phyloP scores from a whole-genome alignment of 768 basidiomycete species.

The Sarcomyxa edulis region DNA sequence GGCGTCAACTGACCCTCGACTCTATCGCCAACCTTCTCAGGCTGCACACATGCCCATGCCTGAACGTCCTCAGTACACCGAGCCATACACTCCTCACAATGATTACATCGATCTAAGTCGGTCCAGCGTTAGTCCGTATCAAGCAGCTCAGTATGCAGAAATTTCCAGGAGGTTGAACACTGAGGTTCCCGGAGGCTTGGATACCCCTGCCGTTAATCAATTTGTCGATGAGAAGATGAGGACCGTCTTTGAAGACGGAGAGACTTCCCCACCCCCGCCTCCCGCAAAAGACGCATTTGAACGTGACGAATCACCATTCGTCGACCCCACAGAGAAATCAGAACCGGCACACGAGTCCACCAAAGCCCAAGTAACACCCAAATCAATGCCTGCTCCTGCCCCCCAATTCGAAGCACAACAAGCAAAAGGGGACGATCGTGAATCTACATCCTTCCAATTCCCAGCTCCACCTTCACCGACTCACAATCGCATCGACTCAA shows the following conservation, averaged over 20 bases:
- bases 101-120: conserved; percentile 64
- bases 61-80: conserved; percentile 7
- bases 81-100: conserved; percentile 17
- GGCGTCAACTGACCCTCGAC: too few species aligned
- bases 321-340: too few species aligned
- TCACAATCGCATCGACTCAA: conserved; percentile 24
- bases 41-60: conserved; percentile 14
- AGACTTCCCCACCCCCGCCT: conserved; percentile 6
- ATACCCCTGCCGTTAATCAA: conserved; percentile 22
- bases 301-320: too few species aligned
- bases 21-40: conserved; percentile 17
- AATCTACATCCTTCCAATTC: too few species aligned
- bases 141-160: conserved; percentile 70
- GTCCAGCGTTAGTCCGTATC: conserved; percentile 69
- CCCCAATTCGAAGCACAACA: too few species aligned
- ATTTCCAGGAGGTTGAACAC: conserved; percentile 54
- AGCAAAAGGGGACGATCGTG: too few species aligned
- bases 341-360: background rate
- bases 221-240: too few species aligned
- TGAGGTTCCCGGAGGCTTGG: conserved; percentile 28
- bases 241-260: conserved; percentile 1
- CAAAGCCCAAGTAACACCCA: conserved; percentile 13
- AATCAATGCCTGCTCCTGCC: too few species aligned
- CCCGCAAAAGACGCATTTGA: conserved; percentile 2
- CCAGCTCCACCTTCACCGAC: conserved; percentile 24